A percentile compares a stretch with the other conserved stretches of the same genome.
Conservation (phyloP, 2,329 filamentous ascomycete genomes). For the Trichothecium sympodiale region DNA sequence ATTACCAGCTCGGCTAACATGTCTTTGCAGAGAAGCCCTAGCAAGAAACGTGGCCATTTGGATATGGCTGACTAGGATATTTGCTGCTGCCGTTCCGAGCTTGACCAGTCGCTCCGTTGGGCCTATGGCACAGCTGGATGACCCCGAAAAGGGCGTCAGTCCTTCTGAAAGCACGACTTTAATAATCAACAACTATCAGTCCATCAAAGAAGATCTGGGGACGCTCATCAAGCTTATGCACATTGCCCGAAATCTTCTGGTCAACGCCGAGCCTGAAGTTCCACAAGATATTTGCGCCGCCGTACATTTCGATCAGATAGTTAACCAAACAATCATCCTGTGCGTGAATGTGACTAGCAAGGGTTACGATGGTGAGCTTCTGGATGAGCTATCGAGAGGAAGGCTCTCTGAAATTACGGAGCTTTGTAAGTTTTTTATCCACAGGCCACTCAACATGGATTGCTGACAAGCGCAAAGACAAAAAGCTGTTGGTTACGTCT, state of each 20-base stretch:
- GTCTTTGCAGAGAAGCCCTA: conserved; percentile 40
- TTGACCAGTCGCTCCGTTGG: conserved; percentile 49
- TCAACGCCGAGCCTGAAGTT: conserved; percentile 52
- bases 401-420: conserved; percentile 54
- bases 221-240: conserved; percentile 58
- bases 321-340: conserved; percentile 53
- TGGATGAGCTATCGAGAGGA: conserved; percentile 44
- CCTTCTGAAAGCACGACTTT: conserved; percentile 51
- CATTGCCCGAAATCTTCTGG: conserved; percentile 53
- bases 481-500: conserved; percentile 54
- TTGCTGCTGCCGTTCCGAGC: conserved; percentile 48
- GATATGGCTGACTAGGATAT: conserved; percentile 53
- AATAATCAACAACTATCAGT: conserved; percentile 50
- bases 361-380: conserved; percentile 52
- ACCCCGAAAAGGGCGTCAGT: conserved; percentile 45
- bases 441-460: not conserved
- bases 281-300: conserved; percentile 56
- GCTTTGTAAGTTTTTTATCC: conserved; percentile 35
- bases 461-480: conserved; percentile 31
- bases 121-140: conserved; percentile 39
- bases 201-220: conserved; percentile 50
- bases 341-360: conserved; percentile 59
- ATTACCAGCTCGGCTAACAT: conserved; percentile 6
- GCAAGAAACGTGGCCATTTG: conserved; percentile 54
- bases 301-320: conserved; percentile 54